These are phyloP conservation scores for Austroboletus novae-zelandiae DNA, from an alignment of 1,284 basidiomycete genomes.

Conservation along the genomic window DNA sequence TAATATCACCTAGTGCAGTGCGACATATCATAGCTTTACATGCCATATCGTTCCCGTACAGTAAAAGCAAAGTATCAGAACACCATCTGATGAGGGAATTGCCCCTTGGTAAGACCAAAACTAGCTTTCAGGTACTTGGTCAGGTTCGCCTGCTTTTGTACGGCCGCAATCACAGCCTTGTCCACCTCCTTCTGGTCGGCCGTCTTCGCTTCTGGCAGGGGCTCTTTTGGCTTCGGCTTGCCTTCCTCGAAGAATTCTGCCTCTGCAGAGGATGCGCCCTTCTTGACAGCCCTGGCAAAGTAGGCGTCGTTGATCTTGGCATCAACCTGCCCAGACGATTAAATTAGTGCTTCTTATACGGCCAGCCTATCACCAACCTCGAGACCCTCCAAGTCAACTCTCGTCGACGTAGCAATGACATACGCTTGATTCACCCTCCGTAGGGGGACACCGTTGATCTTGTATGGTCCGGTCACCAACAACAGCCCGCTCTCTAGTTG, in stretches of 20 bases:
- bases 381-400: conserved; percentile 81
- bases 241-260: conserved; percentile 96
- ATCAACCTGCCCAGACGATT: conserved; percentile 54
- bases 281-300: conserved; percentile 82
- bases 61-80: conserved; percentile 49
- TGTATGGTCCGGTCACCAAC: conserved; percentile 97
- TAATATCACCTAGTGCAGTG: no score
- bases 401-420: conserved; percentile 98
- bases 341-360: conserved; percentile 6
- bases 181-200: conserved; percentile 94
- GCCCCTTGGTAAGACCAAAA: conserved; percentile 95
- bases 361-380: conserved; percentile 46
- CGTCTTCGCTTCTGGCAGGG: conserved; percentile 87
- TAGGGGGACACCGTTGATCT: conserved; percentile 98
- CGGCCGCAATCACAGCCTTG: conserved; percentile 76
- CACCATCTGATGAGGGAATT: conserved; percentile 84
- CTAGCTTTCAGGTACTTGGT: conserved; percentile 92
- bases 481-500: conserved; percentile 92
- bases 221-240: conserved; percentile 90
- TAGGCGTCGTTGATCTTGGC: conserved; percentile 94
- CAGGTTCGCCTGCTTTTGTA: conserved; percentile 93
- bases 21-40: no score
- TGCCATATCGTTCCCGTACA: not conserved
- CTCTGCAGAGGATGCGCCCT: conserved; percentile 79
- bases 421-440: conserved; percentile 99